Evolutionary conservation across 2,329 filamentous ascomycete species (phyloP).

Genomic region (Arthroderma sp.): DNA sequence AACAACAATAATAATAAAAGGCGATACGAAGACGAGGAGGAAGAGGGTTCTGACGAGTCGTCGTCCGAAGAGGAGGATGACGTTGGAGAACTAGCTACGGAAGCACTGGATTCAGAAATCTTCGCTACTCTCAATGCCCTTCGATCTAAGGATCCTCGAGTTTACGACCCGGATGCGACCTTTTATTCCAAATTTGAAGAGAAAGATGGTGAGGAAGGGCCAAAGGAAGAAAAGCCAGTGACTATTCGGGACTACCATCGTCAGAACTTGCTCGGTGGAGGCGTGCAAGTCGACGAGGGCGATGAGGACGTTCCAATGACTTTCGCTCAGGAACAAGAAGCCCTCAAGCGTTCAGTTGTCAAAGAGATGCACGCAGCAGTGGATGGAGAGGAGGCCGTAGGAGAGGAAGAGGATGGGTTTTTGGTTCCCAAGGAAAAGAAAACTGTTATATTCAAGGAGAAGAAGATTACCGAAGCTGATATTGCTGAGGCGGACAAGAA

Average conservation of each 20-base stretch:
- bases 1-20: slow-evolving; percentile 27
- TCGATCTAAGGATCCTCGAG: slow-evolving; percentile 73
- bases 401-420: slow-evolving; percentile 50
- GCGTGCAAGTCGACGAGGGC: slow-evolving; percentile 49
- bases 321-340: slow-evolving; percentile 79
- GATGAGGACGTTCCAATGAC: slow-evolving; percentile 43
- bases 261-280: slow-evolving; percentile 68
- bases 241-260: slow-evolving; percentile 83
- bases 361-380: slow-evolving; percentile 60
- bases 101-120: slow-evolving; percentile 74
- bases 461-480: slow-evolving; percentile 46
- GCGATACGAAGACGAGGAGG: slow-evolving; percentile 33
- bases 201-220: slow-evolving; percentile 23
- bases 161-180: slow-evolving; percentile 67
- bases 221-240: slow-evolving; percentile 63
- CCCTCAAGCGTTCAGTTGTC: slow-evolving; percentile 63
- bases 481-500: slow-evolving; percentile 70
- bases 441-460: slow-evolving; percentile 14
- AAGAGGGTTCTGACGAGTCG: slow-evolving; percentile 45
- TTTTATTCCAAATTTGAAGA: slow-evolving; percentile 62
- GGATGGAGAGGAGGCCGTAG: slow-evolving; percentile 26
- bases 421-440: slow-evolving; percentile 55
- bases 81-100: slow-evolving; percentile 72
- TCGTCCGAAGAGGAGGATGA: slow-evolving; percentile 78
- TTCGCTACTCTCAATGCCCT: slow-evolving; percentile 78